Evolutionary conservation across 2,329 filamentous ascomycete genomes (phyloP).

Genomic region (Colletotrichum liaoningense): DNA sequence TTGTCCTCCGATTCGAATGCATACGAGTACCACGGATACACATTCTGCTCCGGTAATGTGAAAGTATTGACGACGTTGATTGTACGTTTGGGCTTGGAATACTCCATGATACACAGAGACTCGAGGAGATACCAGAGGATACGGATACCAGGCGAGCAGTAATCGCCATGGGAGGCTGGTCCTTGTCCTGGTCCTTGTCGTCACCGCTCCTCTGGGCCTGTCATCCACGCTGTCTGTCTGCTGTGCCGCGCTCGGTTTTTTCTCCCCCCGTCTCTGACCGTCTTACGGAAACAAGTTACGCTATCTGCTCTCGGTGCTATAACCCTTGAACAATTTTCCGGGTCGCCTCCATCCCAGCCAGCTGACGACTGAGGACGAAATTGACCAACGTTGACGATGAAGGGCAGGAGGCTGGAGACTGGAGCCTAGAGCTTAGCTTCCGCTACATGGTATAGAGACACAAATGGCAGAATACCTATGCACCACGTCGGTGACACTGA

Average conservation of each 20-base stretch:
- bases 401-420: not conserved
- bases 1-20: not conserved
- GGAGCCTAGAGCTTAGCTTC: not conserved
- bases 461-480: not conserved
- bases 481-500: not conserved
- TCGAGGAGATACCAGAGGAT: not conserved
- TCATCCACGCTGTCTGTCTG: not conserved
- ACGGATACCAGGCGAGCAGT: not conserved
- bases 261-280: not conserved
- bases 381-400: not conserved
- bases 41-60: not conserved
- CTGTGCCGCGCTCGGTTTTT: not conserved
- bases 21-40: not conserved
- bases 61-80: not conserved
- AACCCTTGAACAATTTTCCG: not conserved
- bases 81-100: not conserved
- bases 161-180: not conserved
- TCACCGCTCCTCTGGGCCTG: constrained; percentile 27
- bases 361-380: not conserved
- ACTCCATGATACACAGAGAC: not conserved
- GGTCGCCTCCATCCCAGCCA: not conserved
- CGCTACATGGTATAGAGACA: not conserved
- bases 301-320: not conserved
- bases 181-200: constrained; percentile 16
- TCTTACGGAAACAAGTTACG: not conserved